Evolutionary conservation across 2,329 filamentous ascomycete species (phyloP), one percentile per base, ranked within the genome.

Genomic region (Aureobasidium mangrovei): DNA sequence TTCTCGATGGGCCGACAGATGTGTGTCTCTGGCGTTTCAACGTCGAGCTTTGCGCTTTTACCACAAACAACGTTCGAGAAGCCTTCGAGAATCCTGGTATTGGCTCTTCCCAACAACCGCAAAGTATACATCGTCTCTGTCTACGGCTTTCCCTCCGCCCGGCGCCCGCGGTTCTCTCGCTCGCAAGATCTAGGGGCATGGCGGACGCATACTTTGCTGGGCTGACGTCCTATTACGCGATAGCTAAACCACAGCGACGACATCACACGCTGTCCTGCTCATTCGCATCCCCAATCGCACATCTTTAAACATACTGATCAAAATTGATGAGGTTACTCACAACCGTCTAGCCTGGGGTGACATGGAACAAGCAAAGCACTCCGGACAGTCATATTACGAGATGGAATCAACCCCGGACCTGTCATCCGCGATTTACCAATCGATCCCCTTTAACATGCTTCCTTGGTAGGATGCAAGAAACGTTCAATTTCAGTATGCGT

Each of bases 211-310:
- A 40, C 46, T 49, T 49, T 49, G 27, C 46, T 49, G 46, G 46
- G 46, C 46, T 49, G 46, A 49, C 46, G 46, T 49, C 35, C 46
- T 49, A 52, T 52, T 52, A 52, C 47, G 47, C 41, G 38, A 52
- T 26, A 52, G 9, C 24, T 42, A 51, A 40, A 46, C 12, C 47
- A 42, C n/a, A 52, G 42, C 47, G 39, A 52, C 47, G 39, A 52
- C 38, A 41, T 42, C 24, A 38, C 29, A 27, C 39, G 33, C 28
- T 18, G 5, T 51, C 9, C 35, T 18, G 28, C 24, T 18, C 29
- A 24, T 1, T 9, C 29, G 7, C 18, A 9, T 9, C 9, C 24
- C 28, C 38, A 52, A 42, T 38, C 10, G 32, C 47, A 41, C 47
- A 52, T 10, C n/a, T 52, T 18, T 7, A 28, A 28, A 10, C 39